Conservation (phyloP, 495 filamentous ascomycete species). For the Rostrohypoxylon terebratum region DNA sequence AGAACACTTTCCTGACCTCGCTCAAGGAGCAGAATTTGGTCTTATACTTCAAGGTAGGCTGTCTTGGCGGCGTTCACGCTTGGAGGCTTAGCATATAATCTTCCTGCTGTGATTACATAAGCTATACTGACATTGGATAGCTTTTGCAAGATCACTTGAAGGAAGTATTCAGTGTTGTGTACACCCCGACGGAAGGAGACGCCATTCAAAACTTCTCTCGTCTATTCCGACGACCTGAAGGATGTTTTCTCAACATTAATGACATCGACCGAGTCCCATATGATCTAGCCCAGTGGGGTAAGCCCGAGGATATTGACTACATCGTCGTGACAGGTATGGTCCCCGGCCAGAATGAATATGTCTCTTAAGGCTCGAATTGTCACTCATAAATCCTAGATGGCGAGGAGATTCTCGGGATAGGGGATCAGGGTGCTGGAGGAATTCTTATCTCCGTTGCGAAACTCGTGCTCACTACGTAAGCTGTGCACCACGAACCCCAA, state of each 20-base stretch:
- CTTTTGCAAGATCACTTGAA: slow-evolving; percentile 62
- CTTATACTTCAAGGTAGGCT: slow-evolving; percentile 73
- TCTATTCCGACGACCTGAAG: slow-evolving; percentile 81
- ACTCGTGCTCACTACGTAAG: slow-evolving; percentile 75
- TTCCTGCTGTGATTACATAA: not conserved
- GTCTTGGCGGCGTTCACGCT: not conserved
- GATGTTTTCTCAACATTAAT: slow-evolving; percentile 69
- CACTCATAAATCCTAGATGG: slow-evolving; percentile 48
- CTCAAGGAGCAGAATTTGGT: slow-evolving; percentile 88
- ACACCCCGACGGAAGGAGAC: slow-evolving; percentile 93
- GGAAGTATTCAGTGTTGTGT: slow-evolving; percentile 91
- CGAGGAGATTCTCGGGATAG: slow-evolving; percentile 84
- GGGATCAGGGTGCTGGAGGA: slow-evolving; percentile 90
- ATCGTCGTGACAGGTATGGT: slow-evolving; percentile 82
- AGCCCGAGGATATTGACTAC: slow-evolving; percentile 81
- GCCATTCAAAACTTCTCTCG: slow-evolving; percentile 88
- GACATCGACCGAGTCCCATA: slow-evolving; percentile 69
- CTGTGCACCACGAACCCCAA: too few species aligned
- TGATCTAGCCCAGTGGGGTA: slow-evolving; percentile 74
- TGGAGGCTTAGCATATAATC: not conserved
- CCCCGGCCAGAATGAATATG: not conserved
- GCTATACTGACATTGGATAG: slow-evolving; percentile 30
- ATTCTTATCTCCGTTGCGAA: slow-evolving; percentile 89
- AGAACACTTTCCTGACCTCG: slow-evolving; percentile 88
- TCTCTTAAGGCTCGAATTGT: slow-evolving; percentile 3